phyloP scores from a whole-genome alignment of 441 rosid genomes.

The Pelargonium fulgidum region DNA sequence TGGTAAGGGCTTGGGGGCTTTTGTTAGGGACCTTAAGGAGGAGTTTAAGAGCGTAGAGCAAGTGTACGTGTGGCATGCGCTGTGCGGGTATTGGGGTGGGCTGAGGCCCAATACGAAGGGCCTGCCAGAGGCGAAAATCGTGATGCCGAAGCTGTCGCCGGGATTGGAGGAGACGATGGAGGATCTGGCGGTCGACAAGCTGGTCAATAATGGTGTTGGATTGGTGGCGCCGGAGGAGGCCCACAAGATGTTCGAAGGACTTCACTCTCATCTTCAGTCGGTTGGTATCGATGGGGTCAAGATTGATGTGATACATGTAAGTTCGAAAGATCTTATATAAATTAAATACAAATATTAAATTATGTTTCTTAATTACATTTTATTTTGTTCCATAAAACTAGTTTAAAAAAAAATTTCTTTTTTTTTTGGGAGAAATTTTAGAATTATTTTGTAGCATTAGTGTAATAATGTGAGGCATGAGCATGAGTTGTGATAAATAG shows the following conservation, averaged over 20 bases:
- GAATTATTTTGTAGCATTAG: too few species aligned
- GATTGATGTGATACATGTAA: constrained; percentile 25
- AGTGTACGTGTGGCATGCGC: constrained; percentile 27
- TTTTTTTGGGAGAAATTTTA: too few species aligned
- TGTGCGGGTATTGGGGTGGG: constrained; percentile 29
- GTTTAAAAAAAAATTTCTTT: too few species aligned
- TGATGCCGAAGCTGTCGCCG: constrained; percentile 19
- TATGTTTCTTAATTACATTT: too few species aligned
- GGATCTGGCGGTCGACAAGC: constrained; percentile 24
- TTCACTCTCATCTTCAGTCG: constrained; percentile 21
- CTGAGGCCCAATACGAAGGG: constrained; percentile 18
- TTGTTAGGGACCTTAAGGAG: constrained; percentile 24
- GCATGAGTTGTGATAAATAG: too few species aligned
- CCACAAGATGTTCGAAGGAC: constrained; percentile 22
- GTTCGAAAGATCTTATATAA: too few species aligned
- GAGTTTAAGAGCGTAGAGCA: constrained; percentile 22
- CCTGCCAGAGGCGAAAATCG: constrained; percentile 19
- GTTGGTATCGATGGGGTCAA: constrained; percentile 26
- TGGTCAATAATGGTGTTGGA: constrained; percentile 20
- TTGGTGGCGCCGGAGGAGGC: constrained; percentile 23
- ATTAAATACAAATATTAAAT: too few species aligned
- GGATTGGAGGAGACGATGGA: constrained; percentile 21
- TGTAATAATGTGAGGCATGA: too few species aligned
- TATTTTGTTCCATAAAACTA: too few species aligned
- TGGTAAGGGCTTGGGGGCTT: constrained; percentile 20